Evolutionary conservation across 495 filamentous ascomycete species (phyloP), one percentile per base, ranked within the genome.

Genomic region (Daldinia caldariorum): DNA sequence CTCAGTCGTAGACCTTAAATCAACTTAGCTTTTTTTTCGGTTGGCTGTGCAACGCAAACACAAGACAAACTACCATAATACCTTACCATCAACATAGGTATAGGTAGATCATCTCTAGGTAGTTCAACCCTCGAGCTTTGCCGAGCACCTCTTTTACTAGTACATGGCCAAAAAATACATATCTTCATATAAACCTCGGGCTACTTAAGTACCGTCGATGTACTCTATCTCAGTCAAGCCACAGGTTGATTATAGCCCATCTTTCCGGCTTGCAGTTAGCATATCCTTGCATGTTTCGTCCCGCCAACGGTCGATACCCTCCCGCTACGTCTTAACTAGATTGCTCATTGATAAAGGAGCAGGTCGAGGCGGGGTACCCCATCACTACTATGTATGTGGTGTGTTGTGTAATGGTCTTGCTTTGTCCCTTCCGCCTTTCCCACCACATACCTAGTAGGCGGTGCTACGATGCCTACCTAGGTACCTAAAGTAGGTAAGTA

Each of bases 241-340:
- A 20, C 35, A 38, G 18, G 34, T 20, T 47, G 18, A 47, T 22
- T 47, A 8, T 3, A 12, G 43, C 43, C 41, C 26, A 3, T 18
- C 41, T 22, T 10, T 47, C 43, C 43, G 20, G 43, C 18, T 16
- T 16, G 43, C 43, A 47, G 43, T 9, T 47, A 7, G 10, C 43
- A 60, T 60, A 47, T 56, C 63, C 41, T 58, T 59, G 34, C 32
- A 61, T 60, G 63, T 58, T 50, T 60, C 60, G 65, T 72, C 50
- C 64, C 69, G 69, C 43, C 60, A 58, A 31, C 49, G 54, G 59
- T 51, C 38, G 55, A 67, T 58, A 65, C 60, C 63, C 64, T 72
- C 64, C 69, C 69, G 55, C 32, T 54, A 39, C 35, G 18, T 53
- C 39, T 49, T 67, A 22, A 53, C 53, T 51, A 60, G 58, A 55